Evolutionary conservation across 129 eudicot genomes (phyloP).

Genomic region (Centrapalus pauciflorus): DNA sequence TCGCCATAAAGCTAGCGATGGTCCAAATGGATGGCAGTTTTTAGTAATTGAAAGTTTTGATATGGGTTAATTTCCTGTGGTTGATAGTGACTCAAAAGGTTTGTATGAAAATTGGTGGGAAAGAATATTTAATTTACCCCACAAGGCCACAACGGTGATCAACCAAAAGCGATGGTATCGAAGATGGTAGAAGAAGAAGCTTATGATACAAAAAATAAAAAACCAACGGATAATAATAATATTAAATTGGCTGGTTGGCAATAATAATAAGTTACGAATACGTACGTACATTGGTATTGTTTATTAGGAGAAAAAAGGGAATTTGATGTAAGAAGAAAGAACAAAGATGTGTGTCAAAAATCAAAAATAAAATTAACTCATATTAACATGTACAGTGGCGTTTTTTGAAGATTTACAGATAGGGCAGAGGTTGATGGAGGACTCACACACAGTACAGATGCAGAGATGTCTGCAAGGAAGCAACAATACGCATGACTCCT

Average conservation of each 20-base stretch:
- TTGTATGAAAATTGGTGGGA: not conserved
- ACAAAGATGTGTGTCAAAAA: conserved; percentile 6
- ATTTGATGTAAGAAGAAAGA: not conserved
- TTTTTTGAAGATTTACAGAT: conserved; percentile 56
- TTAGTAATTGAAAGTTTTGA: not conserved
- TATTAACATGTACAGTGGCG: conserved; percentile 68
- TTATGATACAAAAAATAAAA: not conserved
- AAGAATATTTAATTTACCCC: too few species aligned
- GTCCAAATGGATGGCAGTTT: not conserved
- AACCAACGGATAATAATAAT: not conserved
- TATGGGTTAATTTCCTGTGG: not conserved
- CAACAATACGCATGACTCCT: conserved; percentile 66
- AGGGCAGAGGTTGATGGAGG: conserved; percentile 66
- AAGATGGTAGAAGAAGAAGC: not conserved
- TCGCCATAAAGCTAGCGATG: not conserved
- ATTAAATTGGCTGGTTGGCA: not conserved
- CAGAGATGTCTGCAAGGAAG: conserved; percentile 92
- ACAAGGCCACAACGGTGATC: conserved; percentile 2
- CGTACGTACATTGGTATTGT: not conserved
- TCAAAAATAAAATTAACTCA: too few species aligned
- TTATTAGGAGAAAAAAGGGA: too few species aligned
- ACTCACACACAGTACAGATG: conserved; percentile 59
- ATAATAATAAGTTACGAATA: not conserved
- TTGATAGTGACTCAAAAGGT: conserved; percentile 6
- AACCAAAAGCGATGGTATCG: not conserved